These are phyloP conservation scores for Brassica rapa DNA, from an alignment of 345 rosid species.

Conservation along the genomic window DNA sequence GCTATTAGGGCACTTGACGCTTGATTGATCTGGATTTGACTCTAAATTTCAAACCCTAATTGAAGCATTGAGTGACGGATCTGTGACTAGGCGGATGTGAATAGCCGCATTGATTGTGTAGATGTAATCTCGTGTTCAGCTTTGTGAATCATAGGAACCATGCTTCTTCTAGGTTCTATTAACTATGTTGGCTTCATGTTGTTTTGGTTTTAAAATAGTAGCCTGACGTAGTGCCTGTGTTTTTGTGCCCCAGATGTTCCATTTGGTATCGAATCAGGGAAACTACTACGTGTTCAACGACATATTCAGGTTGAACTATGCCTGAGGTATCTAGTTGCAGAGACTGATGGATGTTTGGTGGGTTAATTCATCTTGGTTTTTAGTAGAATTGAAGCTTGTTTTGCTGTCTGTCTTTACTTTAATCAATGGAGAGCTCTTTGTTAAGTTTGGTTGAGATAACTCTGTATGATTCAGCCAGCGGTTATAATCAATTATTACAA, in stretches of 20 bases:
- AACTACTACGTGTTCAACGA: slow-evolving; percentile 86
- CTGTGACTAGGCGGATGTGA: background rate
- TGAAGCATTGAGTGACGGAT: slow-evolving; percentile 10
- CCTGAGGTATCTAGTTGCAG: slow-evolving; percentile 45
- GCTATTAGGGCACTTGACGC: slow-evolving; percentile 19
- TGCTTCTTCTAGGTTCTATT: too few relatives aligned
- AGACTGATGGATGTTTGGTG: slow-evolving; percentile 12
- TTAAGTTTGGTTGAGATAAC: slow-evolving; percentile 30
- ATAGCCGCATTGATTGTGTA: background rate
- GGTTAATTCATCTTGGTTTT: slow-evolving; percentile 21
- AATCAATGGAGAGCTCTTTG: slow-evolving; percentile 9
- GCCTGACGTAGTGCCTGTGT: background rate
- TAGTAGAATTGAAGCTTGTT: slow-evolving; percentile 30
- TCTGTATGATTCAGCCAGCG: slow-evolving; percentile 5
- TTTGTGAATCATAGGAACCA: background rate
- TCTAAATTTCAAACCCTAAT: background rate
- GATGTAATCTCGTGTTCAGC: slow-evolving; percentile 1
- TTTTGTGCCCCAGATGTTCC: slow-evolving; percentile 71
- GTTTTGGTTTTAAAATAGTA: background rate
- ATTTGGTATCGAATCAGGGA: slow-evolving; percentile 92
- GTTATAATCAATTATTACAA: background rate
- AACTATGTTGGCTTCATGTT: background rate
- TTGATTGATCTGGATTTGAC: slow-evolving; percentile 12
- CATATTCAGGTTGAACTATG: slow-evolving; percentile 95
- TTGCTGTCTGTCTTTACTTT: slow-evolving; percentile 14